phyloP scores from a whole-genome alignment of 306 rosid species.

The Neltuma alba region DNA sequence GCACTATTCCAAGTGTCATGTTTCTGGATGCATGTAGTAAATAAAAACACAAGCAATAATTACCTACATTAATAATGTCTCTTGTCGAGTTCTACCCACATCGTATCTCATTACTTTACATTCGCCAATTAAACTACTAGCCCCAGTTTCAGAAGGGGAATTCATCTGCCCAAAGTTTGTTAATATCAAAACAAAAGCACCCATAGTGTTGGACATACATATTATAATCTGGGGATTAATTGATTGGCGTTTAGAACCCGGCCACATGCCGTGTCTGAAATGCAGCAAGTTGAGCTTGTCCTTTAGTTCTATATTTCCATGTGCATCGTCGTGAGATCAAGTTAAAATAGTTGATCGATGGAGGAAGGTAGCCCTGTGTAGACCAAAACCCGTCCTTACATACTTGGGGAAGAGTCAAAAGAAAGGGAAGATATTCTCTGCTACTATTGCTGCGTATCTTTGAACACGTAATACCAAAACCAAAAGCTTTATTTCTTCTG shows the following conservation, averaged over 20 bases:
- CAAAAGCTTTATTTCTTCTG: slow-evolving; percentile 30
- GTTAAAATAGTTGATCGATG: slow-evolving; percentile 7
- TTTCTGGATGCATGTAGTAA: slow-evolving; percentile 20
- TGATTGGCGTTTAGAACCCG: slow-evolving; percentile 38
- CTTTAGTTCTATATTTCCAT: slow-evolving; percentile 44
- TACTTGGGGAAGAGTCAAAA: slow-evolving; percentile 38
- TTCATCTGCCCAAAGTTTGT: slow-evolving; percentile 29
- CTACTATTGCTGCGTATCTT: background rate
- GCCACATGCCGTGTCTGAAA: slow-evolving; percentile 69
- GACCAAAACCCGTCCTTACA: slow-evolving; percentile 21
- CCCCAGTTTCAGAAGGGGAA: slow-evolving; percentile 28
- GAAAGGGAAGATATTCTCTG: slow-evolving; percentile 24
- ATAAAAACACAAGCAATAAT: slow-evolving; percentile 9
- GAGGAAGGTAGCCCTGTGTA: slow-evolving; percentile 32
- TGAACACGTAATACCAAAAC: slow-evolving; percentile 34
- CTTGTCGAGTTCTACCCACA: background rate
- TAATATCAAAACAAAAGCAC: slow-evolving; percentile 35
- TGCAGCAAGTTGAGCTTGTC: slow-evolving; percentile 38
- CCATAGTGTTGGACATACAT: slow-evolving; percentile 33
- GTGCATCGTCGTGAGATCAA: slow-evolving; percentile 35
- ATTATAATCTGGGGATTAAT: slow-evolving; percentile 40
- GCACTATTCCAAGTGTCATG: slow-evolving; percentile 6
- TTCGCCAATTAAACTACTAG: slow-evolving; percentile 29
- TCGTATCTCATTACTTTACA: slow-evolving; percentile 20
- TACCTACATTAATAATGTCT: background rate